Evolutionary conservation across 1,139 yeast species (phyloP).

Genomic region (Yamadazyma atlantica): DNA sequence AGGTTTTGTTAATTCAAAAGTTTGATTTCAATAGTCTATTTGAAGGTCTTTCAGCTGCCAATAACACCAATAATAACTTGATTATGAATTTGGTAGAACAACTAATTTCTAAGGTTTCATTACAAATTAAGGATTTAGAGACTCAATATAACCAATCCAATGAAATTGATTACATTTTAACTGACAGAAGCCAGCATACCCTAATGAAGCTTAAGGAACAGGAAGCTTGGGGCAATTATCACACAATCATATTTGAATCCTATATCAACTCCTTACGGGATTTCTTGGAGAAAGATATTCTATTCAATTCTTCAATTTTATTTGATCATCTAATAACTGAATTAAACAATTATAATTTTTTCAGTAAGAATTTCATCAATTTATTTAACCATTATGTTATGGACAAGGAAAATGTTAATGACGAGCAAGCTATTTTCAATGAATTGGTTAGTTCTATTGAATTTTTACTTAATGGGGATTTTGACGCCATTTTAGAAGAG

Average conservation of each 20-base stretch:
- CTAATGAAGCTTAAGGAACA: constrained; percentile 46
- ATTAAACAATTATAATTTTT: constrained; percentile 22
- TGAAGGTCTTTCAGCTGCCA: constrained; percentile 3
- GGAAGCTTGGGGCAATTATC: constrained; percentile 54
- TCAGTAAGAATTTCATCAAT: constrained; percentile 18
- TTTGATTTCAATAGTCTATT: constrained; percentile 35
- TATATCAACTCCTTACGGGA: constrained; percentile 43
- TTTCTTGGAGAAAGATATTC: constrained; percentile 50
- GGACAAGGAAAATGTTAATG: constrained; percentile 5
- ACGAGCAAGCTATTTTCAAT: constrained; percentile 7
- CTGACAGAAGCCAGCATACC: constrained; percentile 42
- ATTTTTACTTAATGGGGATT: constrained; percentile 36
- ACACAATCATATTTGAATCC: constrained; percentile 41
- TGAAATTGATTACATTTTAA: constrained; percentile 52
- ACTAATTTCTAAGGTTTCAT: constrained; percentile 26
- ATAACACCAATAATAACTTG: constrained; percentile 1
- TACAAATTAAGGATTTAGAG: constrained; percentile 53
- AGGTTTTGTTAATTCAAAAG: constrained; percentile 47
- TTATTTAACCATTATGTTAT: constrained; percentile 8
- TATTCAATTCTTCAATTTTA: constrained; percentile 54
- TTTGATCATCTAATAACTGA: constrained; percentile 39
- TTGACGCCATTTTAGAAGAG: constrained; percentile 34
- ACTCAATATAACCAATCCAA: constrained; percentile 44
- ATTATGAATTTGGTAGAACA: constrained; percentile 25
- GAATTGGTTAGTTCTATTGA: constrained; percentile 22